phyloP scores from a whole-genome alignment of 257 asterid genomes.

The Gentiana dahurica region DNA sequence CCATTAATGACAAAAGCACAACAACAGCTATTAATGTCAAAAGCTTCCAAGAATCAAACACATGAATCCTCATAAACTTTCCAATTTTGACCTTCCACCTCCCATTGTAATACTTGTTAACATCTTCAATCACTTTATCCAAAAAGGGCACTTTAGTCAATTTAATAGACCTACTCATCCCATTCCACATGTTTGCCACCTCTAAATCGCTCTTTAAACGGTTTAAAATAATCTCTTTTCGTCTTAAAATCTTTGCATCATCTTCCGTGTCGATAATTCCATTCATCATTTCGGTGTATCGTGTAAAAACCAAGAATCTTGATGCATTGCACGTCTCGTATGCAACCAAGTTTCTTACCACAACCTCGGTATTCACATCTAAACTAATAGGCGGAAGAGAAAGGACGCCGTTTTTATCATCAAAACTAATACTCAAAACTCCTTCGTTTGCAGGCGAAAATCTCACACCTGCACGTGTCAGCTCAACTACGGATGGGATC shows the following conservation, averaged over 20 bases:
- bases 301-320: slow-evolving; percentile 42
- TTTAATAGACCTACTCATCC: slow-evolving; percentile 48
- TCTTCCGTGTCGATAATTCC: slow-evolving; percentile 47
- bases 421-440: slow-evolving; percentile 32
- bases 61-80: slow-evolving; percentile 34
- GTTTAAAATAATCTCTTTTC: slow-evolving; percentile 42
- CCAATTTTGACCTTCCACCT: slow-evolving; percentile 44
- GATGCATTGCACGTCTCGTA: slow-evolving; percentile 41
- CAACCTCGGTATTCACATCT: slow-evolving; percentile 38
- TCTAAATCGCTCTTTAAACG: slow-evolving; percentile 32
- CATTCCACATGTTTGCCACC: slow-evolving; percentile 44
- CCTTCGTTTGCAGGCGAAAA: slow-evolving; percentile 29
- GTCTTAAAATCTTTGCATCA: slow-evolving; percentile 42
- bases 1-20: slow-evolving; percentile 30
- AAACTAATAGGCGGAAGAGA: slow-evolving; percentile 28
- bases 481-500: slow-evolving; percentile 55
- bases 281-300: slow-evolving; percentile 59
- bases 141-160: slow-evolving; percentile 57
- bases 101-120: slow-evolving; percentile 38
- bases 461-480: slow-evolving; percentile 35
- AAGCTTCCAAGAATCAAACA: slow-evolving; percentile 51
- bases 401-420: slow-evolving; percentile 16
- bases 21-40: slow-evolving; percentile 40
- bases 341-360: slow-evolving; percentile 51
- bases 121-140: slow-evolving; percentile 50